Conservation (phyloP, 495 filamentous ascomycete genomes). For the Neurospora sp. region DNA sequence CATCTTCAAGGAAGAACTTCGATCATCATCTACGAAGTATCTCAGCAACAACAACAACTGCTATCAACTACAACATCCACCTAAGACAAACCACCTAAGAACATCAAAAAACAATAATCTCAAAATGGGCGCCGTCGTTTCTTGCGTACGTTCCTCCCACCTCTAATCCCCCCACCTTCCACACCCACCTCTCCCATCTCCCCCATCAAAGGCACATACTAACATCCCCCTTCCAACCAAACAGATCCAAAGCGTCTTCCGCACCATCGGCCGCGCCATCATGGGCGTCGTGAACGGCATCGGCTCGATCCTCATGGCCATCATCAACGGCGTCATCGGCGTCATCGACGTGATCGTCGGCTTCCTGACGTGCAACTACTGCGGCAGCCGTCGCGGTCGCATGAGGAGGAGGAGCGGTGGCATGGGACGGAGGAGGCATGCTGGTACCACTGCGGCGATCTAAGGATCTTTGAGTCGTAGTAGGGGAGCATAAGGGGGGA, state of each 20-base stretch:
- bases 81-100: conserved; percentile 11
- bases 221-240: conserved; percentile 6
- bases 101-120: background rate
- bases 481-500: background rate
- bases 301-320: conserved; percentile 69
- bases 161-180: background rate
- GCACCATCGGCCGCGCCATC: conserved; percentile 70
- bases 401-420: conserved; percentile 13
- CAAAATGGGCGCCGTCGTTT: conserved; percentile 92
- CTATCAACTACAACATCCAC: conserved; percentile 7
- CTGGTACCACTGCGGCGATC: conserved; percentile 11
- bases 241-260: conserved; percentile 71
- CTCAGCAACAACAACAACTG: conserved; percentile 2
- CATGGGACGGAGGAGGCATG: conserved; percentile 19
- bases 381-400: conserved; percentile 22
- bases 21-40: conserved; percentile 2
- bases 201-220: conserved; percentile 2
- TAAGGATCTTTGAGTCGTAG: background rate
- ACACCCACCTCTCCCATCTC: background rate
- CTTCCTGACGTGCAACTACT: conserved; percentile 70
- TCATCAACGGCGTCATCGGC: conserved; percentile 60
- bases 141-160: conserved; percentile 63
- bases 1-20: background rate
- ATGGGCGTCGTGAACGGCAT: conserved; percentile 74
- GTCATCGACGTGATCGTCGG: conserved; percentile 78